Conservation (phyloP, 2,329 filamentous ascomycete species). For the Monilinia fructicola region DNA sequence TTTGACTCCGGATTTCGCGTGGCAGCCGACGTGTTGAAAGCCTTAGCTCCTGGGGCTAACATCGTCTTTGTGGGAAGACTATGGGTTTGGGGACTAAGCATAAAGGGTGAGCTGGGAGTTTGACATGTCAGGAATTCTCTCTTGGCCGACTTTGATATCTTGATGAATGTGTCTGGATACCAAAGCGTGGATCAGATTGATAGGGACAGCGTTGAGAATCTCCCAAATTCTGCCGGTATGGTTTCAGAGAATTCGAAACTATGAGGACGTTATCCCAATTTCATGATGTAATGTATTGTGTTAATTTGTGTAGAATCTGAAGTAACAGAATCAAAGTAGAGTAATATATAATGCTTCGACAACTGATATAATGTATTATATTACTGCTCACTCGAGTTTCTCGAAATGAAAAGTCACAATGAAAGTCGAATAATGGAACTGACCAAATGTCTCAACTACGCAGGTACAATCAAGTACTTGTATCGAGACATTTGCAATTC, state of each 20-base stretch:
- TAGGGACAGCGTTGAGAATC: slow-evolving; percentile 44
- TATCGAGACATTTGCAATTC: neutral
- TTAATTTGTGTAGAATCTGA: neutral
- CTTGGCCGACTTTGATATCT: slow-evolving; percentile 60
- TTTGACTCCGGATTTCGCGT: slow-evolving; percentile 64
- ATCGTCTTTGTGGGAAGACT: slow-evolving; percentile 63
- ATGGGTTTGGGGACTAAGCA: slow-evolving; percentile 59
- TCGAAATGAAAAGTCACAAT: no score
- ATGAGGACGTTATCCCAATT: neutral
- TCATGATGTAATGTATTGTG: neutral
- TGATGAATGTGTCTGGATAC: slow-evolving; percentile 59
- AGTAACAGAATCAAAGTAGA: neutral
- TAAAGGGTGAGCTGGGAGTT: slow-evolving; percentile 60
- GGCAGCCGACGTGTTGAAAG: slow-evolving; percentile 67
- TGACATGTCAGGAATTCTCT: slow-evolving; percentile 61
- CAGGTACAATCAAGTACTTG: no score
- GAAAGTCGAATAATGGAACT: neutral
- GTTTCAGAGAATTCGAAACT: slow-evolving; percentile 42
- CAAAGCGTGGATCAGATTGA: slow-evolving; percentile 54
- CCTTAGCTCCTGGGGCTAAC: slow-evolving; percentile 62
- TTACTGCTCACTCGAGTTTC: neutral
- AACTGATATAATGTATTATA: neutral
- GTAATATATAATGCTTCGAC: neutral
- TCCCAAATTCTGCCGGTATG: slow-evolving; percentile 45
- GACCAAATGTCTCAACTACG: neutral